Base-by-base conservation (phyloP, 2,329 filamentous ascomycete genomes). In the Monosporascus sp. region DNA sequence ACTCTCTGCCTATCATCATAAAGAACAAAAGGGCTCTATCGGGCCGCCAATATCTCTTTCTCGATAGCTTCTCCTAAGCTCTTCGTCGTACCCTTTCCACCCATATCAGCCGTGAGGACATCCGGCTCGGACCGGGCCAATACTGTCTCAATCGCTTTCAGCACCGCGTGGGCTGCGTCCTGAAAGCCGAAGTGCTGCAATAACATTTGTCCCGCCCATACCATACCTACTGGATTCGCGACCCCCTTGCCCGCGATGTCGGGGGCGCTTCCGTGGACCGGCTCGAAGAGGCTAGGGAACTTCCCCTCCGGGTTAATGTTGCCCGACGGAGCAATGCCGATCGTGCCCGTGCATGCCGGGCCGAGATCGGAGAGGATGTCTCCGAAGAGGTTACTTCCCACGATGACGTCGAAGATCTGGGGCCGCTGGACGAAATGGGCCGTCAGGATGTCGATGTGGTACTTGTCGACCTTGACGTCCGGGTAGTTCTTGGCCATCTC, bases 151-250 rank as follows among this genome's bases (percentile, higher is more conserved):
- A 68, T 61, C 1, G 66, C 62, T 31, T 38, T 54, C 3, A 68
- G 54, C 11, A 68, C 54, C 44, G 71, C 69, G 53, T 80, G 76
- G 0, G 83, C 80, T 0, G 82, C 83, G 3, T 77, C 72, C 36
- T 78, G 74, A 54, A 83, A 71, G 0, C 83, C 83, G n/a, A 87
- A 66, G 77, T 84, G 86, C 41, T 77, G 70, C 14, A 87, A 74
- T 80, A 89, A 83, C 73, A 87, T 86, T 5, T 84, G 82, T 0
- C 81, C 84, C 1, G 83, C 85, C 86, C 85, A 88, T 65, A 87
- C 86, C 7, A 83, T 85, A 7, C 79, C 84, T 0, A 87, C 75
- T 0, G 83, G 83, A 61, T 86, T 86, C 1, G 82, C 81, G 27
- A 83, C 72, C 0, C 82, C 82, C 61, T 82, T 79, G 3, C 85